A percentile compares a stretch with the other conserved stretches of the same genome.
phyloP scores from a whole-genome alignment of 805 yeast genomes.

The Candida verbasci region DNA sequence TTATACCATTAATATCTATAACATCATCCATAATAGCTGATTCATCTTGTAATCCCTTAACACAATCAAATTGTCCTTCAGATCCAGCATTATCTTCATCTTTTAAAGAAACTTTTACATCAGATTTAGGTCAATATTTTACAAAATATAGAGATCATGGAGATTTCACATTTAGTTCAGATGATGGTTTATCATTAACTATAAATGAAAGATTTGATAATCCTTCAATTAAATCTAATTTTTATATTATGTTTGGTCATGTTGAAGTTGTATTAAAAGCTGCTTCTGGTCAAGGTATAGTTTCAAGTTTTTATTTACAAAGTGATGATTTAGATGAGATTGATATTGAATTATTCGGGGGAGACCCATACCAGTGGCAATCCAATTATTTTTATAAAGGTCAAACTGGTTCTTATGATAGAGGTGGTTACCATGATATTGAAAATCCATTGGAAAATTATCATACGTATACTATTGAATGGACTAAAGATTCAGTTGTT shows the following conservation, averaged over 20 bases:
- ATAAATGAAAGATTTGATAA: constrained; percentile 64
- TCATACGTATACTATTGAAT: constrained; percentile 81
- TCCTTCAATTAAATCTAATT: constrained; percentile 73
- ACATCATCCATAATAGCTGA: neutral
- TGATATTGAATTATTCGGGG: constrained; percentile 85
- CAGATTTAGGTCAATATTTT: constrained; percentile 17
- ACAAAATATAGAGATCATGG: constrained; percentile 17
- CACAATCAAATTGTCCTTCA: constrained; percentile 19
- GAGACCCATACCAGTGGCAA: constrained; percentile 70
- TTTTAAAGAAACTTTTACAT: constrained; percentile 24
- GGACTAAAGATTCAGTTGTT: constrained; percentile 61
- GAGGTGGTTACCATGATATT: constrained; percentile 70
- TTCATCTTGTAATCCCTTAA: constrained; percentile 25
- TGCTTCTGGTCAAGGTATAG: constrained; percentile 74
- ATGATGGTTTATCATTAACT: constrained; percentile 60
- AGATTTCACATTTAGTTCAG: constrained; percentile 22
- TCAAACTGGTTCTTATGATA: constrained; percentile 66
- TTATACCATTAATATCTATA: neutral
- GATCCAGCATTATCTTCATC: constrained; percentile 26
- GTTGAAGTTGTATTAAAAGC: constrained; percentile 69
- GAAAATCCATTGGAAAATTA: constrained; percentile 51
- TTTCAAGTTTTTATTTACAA: constrained; percentile 77
- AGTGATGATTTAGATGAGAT: constrained; percentile 85
- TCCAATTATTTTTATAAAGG: constrained; percentile 83
- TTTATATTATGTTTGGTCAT: constrained; percentile 86